Percentiles rank a stretch among this genome's conserved stretches.
Evolutionary conservation across 371 early-diverging fungal species (phyloP).

Genomic region (Umbelopsis sp.): DNA sequence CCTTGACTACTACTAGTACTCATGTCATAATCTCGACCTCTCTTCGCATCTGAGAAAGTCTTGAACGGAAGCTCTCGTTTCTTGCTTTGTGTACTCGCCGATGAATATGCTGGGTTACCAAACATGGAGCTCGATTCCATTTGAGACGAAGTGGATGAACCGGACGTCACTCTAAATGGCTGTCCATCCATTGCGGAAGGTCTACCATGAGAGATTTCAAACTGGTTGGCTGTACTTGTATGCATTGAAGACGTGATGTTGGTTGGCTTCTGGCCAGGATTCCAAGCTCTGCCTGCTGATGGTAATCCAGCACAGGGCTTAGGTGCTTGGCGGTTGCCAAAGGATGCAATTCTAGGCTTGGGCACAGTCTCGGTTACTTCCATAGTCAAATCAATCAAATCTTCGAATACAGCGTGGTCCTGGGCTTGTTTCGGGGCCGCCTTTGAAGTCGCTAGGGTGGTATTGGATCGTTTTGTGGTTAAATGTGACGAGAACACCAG

Average conservation of each 20-base stretch:
- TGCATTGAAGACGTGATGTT: background rate
- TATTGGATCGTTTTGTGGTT: background rate
- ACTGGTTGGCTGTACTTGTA: no score
- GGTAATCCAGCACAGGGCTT: background rate
- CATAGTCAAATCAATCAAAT: no score
- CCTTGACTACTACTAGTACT: background rate
- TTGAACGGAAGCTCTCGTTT: background rate
- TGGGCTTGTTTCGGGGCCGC: no score
- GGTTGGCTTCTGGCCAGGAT: background rate
- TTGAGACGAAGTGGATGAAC: background rate
- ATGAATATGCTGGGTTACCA: conserved; percentile 1
- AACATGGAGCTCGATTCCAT: background rate
- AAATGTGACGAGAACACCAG: background rate
- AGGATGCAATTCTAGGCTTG: no score
- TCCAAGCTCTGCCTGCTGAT: background rate
- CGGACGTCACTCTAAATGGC: background rate
- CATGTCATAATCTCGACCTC: background rate
- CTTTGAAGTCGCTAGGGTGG: background rate
- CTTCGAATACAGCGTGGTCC: no score
- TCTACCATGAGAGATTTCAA: no score
- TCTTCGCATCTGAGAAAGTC: background rate
- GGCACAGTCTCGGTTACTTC: no score
- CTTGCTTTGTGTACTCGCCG: background rate
- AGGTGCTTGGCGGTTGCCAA: background rate
- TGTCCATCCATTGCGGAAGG: background rate